Base-by-base conservation (phyloP, 1,284 basidiomycete genomes). In the Ganoderma boninense region DNA sequence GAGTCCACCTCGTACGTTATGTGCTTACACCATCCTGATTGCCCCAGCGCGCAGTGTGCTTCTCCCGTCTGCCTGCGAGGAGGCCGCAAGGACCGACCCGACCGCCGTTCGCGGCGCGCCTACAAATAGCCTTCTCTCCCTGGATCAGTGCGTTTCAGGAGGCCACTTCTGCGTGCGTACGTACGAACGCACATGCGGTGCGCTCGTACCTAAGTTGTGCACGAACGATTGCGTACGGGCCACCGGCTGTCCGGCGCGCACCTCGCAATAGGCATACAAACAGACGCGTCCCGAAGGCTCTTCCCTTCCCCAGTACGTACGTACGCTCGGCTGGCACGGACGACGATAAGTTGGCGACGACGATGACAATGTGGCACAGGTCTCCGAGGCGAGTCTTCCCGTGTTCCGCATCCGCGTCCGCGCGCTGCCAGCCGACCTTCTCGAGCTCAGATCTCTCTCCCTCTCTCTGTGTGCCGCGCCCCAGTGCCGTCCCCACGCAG, bases 161-260 rank as follows among this genome's bases (percentile, higher is more conserved):
- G 29, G 29, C 56, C 56, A 10, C 56, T 57, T 57, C 26, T n/a
- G n/a, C n/a, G n/a, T 16, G 32, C 56, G 29, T 59, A 11, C 56
- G 57, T 60, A 23, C 57, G 59, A n/a, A 4, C 32, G 11, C n/a
- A 5, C 29, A 23, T 32, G 42, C 44, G n/a, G 26, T 32, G 23
- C 49, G 11, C 26, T 26, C 49, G 26, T 52, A 52, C 49, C 49
- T 26, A 52, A 26, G 23, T 26, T 52, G 26, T 52, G 49, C 62
- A 46, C 23, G 62, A 46, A 46, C 26, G 29, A 44, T 32, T 57
- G 54, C 54, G 54, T 57, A 57, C 29, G 54, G 29, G 5, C 29
- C 26, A 32, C 38, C 29, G 59, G n/a, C 35, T n/a, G 59, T 26
- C 59, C 59, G 59, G 59, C 18, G n/a, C 57, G 57, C 57, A 59